Evolutionary conservation across 2,329 filamentous ascomycete genomes (phyloP), one percentile per base, ranked within the genome.

Genomic region (Dissoconium aciculare): DNA sequence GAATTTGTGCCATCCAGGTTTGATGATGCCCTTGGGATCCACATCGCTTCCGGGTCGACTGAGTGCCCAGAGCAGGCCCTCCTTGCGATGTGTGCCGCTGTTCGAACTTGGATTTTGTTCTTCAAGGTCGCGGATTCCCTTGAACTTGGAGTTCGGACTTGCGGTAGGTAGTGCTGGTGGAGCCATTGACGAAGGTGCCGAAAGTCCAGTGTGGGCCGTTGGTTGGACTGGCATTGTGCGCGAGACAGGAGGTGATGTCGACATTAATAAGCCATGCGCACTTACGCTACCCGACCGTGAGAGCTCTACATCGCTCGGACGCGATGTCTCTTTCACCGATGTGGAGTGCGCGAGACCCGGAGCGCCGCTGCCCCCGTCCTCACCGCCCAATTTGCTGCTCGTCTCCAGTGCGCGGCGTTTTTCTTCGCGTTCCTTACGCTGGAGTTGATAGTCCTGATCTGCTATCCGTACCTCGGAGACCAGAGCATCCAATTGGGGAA

Each of bases 1-100:
- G 58, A 95, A 98, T 81, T 98, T 98, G 56, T 98, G 89, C 89
- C 89, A 98, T 30, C 83, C 85, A 56, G 92, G 84, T 54, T 95
- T 94, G 51, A 94, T 95, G 45, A 98, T 64, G 11, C 83, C 85
- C 45, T 89, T 83, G 6, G 89, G 89, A 53, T 98, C 91, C 15
- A 89, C 85, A 54, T 98, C 89, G 34, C 83, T 87, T 11, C 85
- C 85, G 3, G 87, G 87, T 40, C 83, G 73, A 50, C 87, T 95
- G 26, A 95, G 62, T 15, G 91, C 84, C 89, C 89, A 98, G 5
- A 98, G 58, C 6, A 98, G 64, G 4, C 89, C 91, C 60, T 98
- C 89, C 52, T 95, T 98, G 26, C 82, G 72, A 43, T 87, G 78
- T 4, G 67, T 68, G 41, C 55, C 55, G 24, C 65, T 64, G 37